Evolutionary conservation across 2,329 filamentous ascomycete species (phyloP), one percentile per base, ranked within the genome.

Genomic region (Scedosporium apiospermum): DNA sequence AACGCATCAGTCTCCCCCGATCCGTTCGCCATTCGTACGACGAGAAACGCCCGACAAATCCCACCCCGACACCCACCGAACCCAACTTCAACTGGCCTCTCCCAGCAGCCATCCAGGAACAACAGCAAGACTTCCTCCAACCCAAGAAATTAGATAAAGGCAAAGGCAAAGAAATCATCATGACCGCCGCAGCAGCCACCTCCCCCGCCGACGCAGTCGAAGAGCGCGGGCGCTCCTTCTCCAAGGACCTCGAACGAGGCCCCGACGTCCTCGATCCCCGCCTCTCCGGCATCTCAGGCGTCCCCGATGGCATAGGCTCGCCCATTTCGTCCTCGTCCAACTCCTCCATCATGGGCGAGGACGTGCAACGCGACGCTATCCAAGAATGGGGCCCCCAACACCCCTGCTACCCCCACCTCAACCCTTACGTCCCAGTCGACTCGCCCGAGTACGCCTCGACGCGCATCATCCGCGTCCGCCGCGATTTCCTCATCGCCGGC

Each of bases 341-440:
- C 69, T 85, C 82, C 10, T 85, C 83, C 26, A 86, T 86, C 46
- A 81, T 86, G 78, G 83, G 83, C 44, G 83, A 86, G 38, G 83
- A 87, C 58, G 81, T 89, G 41, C 83, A 87, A 59, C 81, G 83
- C 23, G 87, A 86, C 30, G 80, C 87, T 61, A 88, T 89, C 65
- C 86, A 91, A 60, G 86, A 91, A 74, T 99, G 95, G 95, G 93
- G 95, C 0, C 92, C 93, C 14, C 86, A 89, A 49, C 95, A 99
- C 72, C 93, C 95, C 4, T 99, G 95, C 74, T 98, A 88, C 71
- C 95, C 95, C 58, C 95, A 98, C 71, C 78, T 91, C 46, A 98
- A 98, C 71, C 90, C 93, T 0, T 93, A 99, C 73, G 93, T 97
- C 5, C 87, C 93, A 0, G 72, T 90, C 10, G 80, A 87, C 63